Percentiles rank a stretch among this genome's conserved stretches.
Conservation (phyloP, 306 rosid species). For the Prosopis cineraria region DNA sequence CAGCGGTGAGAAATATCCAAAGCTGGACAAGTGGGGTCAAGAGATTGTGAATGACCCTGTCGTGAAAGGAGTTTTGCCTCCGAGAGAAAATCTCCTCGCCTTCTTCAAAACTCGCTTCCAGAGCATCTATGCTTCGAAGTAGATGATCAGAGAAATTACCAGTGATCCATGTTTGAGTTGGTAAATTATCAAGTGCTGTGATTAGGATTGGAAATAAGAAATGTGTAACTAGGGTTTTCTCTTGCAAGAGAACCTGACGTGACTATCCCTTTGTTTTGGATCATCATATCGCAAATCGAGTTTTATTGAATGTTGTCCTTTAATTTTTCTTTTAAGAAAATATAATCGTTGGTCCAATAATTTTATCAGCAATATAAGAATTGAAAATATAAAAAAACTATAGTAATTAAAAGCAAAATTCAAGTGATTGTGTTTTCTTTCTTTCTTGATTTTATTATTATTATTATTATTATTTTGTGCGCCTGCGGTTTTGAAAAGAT, state of each 20-base stretch:
- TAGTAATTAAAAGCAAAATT: too few relatives aligned
- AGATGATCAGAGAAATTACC: background rate
- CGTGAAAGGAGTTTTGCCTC: constrained; percentile 47
- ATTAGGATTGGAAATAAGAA: background rate
- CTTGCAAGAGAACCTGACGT: background rate
- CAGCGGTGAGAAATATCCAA: constrained; percentile 45
- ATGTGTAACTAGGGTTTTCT: background rate
- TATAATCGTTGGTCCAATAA: too few relatives aligned
- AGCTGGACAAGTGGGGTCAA: constrained; percentile 47
- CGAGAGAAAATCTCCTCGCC: constrained; percentile 31
- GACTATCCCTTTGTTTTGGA: background rate
- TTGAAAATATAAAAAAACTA: too few relatives aligned
- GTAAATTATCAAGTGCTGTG: background rate
- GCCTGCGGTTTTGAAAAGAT: too few relatives aligned
- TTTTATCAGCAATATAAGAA: too few relatives aligned
- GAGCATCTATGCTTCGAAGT: constrained; percentile 17
- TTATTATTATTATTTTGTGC: too few relatives aligned
- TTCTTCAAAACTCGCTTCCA: constrained; percentile 24
- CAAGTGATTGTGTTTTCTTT: too few relatives aligned
- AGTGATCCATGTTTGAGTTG: background rate
- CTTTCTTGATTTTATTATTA: too few relatives aligned
- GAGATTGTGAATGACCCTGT: constrained; percentile 37
- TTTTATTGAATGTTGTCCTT: background rate
- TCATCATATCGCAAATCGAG: background rate
- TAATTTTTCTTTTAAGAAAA: too few relatives aligned